These are phyloP conservation scores for Psilocybe sp. DNA, from an alignment of 768 basidiomycete genomes.

Conservation along the genomic window DNA sequence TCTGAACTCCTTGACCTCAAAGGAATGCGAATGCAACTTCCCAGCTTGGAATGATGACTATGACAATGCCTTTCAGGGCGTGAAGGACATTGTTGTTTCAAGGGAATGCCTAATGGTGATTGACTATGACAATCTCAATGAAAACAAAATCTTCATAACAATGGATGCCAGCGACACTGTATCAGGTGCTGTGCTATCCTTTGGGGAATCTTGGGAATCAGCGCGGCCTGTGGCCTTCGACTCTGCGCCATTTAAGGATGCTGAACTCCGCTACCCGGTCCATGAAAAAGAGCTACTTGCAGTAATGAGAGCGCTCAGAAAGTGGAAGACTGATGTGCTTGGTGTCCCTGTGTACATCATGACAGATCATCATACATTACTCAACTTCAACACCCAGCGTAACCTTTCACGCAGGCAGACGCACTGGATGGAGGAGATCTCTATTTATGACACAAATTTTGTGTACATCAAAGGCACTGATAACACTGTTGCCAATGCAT, in stretches of 20 bases:
- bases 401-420: constrained; percentile 6
- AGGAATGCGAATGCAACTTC: constrained; percentile 9
- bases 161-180: constrained; percentile 27
- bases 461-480: constrained; percentile 30
- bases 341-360: constrained; percentile 21
- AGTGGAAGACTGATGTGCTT: constrained; percentile 23
- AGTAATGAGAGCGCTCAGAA: constrained; percentile 26
- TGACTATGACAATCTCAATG: not conserved
- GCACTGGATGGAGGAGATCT: constrained; percentile 31
- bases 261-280: constrained; percentile 27
- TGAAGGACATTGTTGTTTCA: constrained; percentile 9
- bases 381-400: constrained; percentile 26
- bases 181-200: constrained; percentile 28
- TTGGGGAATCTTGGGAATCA: constrained; percentile 27
- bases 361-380: constrained; percentile 35
- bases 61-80: constrained; percentile 8
- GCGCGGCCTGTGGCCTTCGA: constrained; percentile 31
- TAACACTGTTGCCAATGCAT: constrained; percentile 32
- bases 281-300: constrained; percentile 37
- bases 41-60: constrained; percentile 2
- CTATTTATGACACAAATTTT: constrained; percentile 30
- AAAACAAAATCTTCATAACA: constrained; percentile 31
- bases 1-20: constrained; percentile 4
- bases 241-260: constrained; percentile 22
- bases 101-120: constrained; percentile 15